Evolutionary conservation across 768 basidiomycete species (phyloP).

Genomic region (Tylopilus balloui): DNA sequence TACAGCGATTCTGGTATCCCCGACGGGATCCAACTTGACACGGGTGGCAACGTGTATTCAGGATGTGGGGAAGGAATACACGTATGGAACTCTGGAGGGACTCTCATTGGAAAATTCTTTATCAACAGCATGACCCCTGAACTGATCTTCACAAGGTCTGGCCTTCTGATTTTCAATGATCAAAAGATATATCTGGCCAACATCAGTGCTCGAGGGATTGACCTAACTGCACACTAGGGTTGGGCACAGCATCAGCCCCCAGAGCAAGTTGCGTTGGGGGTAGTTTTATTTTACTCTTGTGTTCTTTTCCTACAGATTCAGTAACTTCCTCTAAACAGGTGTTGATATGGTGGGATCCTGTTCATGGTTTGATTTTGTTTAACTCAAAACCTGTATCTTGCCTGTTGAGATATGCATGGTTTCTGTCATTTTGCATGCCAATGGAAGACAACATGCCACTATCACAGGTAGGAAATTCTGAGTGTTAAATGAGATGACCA

Average conservation of each 20-base stretch:
- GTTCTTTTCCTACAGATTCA: too few species aligned
- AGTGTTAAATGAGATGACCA: too few species aligned
- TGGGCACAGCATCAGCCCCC: neutral
- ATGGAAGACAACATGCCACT: too few species aligned
- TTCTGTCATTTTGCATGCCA: too few species aligned
- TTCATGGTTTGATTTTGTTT: too few species aligned
- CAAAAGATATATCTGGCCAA: slow-evolving; percentile 37
- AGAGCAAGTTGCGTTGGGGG: too few species aligned
- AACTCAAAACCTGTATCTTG: too few species aligned
- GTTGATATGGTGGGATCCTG: too few species aligned
- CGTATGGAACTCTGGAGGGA: neutral
- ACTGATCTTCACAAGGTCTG: slow-evolving; percentile 38
- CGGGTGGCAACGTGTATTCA: slow-evolving; percentile 59
- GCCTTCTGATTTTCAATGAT: slow-evolving; percentile 38
- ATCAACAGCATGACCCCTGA: slow-evolving; percentile 29
- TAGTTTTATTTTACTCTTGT: too few species aligned
- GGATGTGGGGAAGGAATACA: slow-evolving; percentile 58
- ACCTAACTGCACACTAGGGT: slow-evolving; percentile 10
- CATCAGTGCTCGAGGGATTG: slow-evolving; percentile 30
- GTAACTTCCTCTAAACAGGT: too few species aligned
- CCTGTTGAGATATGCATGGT: too few species aligned
- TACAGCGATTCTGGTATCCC: slow-evolving; percentile 62
- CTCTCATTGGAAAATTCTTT: neutral
- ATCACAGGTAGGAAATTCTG: too few species aligned
- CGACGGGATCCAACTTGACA: slow-evolving; percentile 65